These are phyloP conservation scores for Hyaloperonospora brassicae DNA, from an alignment of 352 stramenopile genomes.

Conservation along the genomic window DNA sequence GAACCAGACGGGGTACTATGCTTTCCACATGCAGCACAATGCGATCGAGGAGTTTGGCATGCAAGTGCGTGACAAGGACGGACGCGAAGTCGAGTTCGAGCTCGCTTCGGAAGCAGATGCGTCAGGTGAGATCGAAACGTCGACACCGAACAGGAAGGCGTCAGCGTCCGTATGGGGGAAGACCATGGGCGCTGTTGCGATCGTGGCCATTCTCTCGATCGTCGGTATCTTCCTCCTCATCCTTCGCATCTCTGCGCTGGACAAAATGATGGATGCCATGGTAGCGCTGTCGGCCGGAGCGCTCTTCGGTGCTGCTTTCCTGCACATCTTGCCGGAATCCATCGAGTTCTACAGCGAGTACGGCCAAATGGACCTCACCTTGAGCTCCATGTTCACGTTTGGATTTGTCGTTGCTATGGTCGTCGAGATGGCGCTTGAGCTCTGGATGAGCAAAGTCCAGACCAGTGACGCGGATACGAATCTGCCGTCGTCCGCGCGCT, in stretches of 20 bases:
- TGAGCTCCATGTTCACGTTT: constrained; percentile 48
- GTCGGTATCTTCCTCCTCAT: constrained; percentile 34
- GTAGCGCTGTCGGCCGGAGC: constrained; percentile 59
- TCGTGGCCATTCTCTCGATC: constrained; percentile 37
- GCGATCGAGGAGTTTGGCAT: constrained; percentile 39
- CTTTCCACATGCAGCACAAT: constrained; percentile 46
- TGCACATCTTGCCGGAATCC: constrained; percentile 70
- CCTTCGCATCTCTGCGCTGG: constrained; percentile 21
- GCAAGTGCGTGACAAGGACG: constrained; percentile 23
- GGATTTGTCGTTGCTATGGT: constrained; percentile 64
- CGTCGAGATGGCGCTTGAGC: constrained; percentile 42
- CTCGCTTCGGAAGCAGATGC: constrained; percentile 15
- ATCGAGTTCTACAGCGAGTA: constrained; percentile 52
- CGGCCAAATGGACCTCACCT: constrained; percentile 46
- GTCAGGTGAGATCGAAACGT: constrained; percentile 6
- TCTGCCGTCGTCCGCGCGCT: constrained; percentile 20
- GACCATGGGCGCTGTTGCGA: constrained; percentile 31
- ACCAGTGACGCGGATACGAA: constrained; percentile 18
- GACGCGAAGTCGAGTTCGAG: constrained; percentile 7
- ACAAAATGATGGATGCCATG: constrained; percentile 35
- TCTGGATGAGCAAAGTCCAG: constrained; percentile 30
- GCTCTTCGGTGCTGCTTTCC: constrained; percentile 63
- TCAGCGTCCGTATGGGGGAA: constrained; percentile 28
- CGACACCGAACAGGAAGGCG: constrained; percentile 15
- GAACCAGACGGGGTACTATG: constrained; percentile 24